A percentile compares a stretch with the other conserved stretches of the same genome.
These are phyloP conservation scores for Hypomyces perniciosus DNA, from an alignment of 2,329 filamentous ascomycete species.

Conservation along the genomic window DNA sequence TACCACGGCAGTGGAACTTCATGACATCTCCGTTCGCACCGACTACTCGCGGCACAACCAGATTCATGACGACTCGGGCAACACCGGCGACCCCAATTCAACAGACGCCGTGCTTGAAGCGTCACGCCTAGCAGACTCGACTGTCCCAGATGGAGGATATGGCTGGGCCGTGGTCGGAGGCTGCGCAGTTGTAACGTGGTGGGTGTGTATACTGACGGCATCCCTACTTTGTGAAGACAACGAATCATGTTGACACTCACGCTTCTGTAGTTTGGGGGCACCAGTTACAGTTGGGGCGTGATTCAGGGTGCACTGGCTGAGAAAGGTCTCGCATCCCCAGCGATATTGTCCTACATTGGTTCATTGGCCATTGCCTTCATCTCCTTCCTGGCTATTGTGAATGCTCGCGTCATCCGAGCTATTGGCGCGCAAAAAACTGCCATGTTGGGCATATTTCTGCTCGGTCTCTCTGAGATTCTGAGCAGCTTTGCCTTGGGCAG, in stretches of 20 bases:
- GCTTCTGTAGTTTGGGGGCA: constrained; percentile 40
- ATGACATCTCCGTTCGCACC: not conserved
- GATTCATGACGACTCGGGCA: not conserved
- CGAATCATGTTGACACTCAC: not conserved
- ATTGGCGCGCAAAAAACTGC: constrained; percentile 43
- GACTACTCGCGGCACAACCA: not conserved
- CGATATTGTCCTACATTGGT: constrained; percentile 54
- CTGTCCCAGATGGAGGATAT: constrained; percentile 22
- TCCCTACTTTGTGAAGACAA: not conserved
- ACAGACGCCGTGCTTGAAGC: constrained; percentile 8
- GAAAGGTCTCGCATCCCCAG: constrained; percentile 39
- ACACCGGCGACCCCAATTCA: not conserved
- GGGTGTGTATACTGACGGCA: constrained; percentile 24
- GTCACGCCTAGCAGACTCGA: constrained; percentile 9
- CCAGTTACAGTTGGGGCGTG: constrained; percentile 54
- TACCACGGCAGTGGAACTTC: constrained; percentile 6
- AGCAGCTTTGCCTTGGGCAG: constrained; percentile 20
- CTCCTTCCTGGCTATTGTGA: constrained; percentile 45
- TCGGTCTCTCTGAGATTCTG: constrained; percentile 41
- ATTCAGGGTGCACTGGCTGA: constrained; percentile 51
- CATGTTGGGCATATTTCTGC: constrained; percentile 42
- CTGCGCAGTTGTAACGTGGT: constrained; percentile 31
- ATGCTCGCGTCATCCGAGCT: constrained; percentile 41
- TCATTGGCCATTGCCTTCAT: constrained; percentile 44
- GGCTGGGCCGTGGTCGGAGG: constrained; percentile 23